phyloP scores from a whole-genome alignment of 768 basidiomycete species.

The Baorangia bicolor region DNA sequence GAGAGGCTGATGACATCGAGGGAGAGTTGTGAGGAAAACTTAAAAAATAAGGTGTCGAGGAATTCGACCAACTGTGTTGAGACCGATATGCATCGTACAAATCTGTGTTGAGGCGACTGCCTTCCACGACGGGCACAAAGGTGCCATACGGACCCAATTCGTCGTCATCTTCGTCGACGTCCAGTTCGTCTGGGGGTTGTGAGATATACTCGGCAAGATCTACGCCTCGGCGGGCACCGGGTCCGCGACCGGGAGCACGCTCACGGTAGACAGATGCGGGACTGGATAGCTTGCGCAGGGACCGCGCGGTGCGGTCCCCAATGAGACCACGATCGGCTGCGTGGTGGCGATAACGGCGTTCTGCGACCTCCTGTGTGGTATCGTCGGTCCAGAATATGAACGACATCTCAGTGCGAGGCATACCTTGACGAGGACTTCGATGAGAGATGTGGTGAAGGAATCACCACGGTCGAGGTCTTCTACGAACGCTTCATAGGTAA shows the following conservation, averaged over 20 bases:
- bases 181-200: conserved; percentile 55
- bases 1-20: conserved; percentile 26
- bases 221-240: conserved; percentile 29
- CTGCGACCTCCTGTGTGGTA: conserved; percentile 64
- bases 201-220: conserved; percentile 53
- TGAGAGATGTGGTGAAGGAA: conserved; percentile 71
- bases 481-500: conserved; percentile 74
- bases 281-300: conserved; percentile 55
- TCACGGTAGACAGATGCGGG: conserved; percentile 55
- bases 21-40: conserved; percentile 26
- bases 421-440: conserved; percentile 80
- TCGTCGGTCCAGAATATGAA: conserved; percentile 1
- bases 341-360: conserved; percentile 58
- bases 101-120: conserved; percentile 55
- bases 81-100: conserved; percentile 63
- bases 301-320: conserved; percentile 64
- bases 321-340: conserved; percentile 57
- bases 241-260: conserved; percentile 37
- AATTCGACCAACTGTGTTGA: conserved; percentile 33
- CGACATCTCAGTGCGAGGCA: conserved; percentile 16
- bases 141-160: conserved; percentile 48
- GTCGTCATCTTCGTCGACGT: conserved; percentile 68
- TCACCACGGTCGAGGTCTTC: conserved; percentile 77
- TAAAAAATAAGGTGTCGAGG: conserved; percentile 24
- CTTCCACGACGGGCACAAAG: conserved; percentile 43